Conservation (phyloP, 2,329 filamentous ascomycete species). For the Blastomyces percursus region DNA sequence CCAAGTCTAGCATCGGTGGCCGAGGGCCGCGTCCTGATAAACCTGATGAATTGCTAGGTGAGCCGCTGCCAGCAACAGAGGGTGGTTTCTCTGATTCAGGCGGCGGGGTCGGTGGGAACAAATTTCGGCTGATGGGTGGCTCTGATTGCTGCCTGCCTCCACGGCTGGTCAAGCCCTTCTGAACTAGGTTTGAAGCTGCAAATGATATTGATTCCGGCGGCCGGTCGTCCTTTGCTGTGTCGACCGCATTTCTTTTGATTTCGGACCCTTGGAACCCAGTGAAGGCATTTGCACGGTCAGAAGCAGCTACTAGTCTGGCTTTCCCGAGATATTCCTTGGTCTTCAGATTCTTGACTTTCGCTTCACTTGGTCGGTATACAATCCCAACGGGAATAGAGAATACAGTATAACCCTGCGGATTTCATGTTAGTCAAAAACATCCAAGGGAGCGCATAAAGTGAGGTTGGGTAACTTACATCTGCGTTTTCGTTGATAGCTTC, state of each 20-base stretch:
- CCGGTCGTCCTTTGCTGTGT: conserved; percentile 54
- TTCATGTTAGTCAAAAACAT: not conserved
- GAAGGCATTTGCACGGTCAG: conserved; percentile 68
- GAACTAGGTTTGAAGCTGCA: conserved; percentile 85
- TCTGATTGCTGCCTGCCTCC: conserved; percentile 67
- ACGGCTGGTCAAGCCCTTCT: conserved; percentile 67
- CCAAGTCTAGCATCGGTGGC: conserved; percentile 35
- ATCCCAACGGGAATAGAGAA: conserved; percentile 97
- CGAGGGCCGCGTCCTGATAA: conserved; percentile 36
- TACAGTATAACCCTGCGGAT: conserved; percentile 75
- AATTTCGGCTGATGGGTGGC: conserved; percentile 63
- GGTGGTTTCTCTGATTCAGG: conserved; percentile 67
- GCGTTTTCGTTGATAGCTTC: conserved; percentile 90
- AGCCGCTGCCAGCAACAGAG: conserved; percentile 19
- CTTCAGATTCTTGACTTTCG: conserved; percentile 96
- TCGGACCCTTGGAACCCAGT: conserved; percentile 72
- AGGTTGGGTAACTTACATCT: conserved; percentile 49
- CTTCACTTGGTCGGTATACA: conserved; percentile 88
- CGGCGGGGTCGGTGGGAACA: conserved; percentile 97
- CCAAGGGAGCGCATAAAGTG: not conserved
- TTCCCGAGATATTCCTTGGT: conserved; percentile 97
- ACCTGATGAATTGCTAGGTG: conserved; percentile 20
- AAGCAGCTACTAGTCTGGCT: conserved; percentile 81
- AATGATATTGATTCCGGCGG: conserved; percentile 77
- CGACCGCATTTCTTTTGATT: conserved; percentile 45